Evolutionary conservation across 2,329 filamentous ascomycete genomes (phyloP).

Genomic region (Cordyceps farinosa): DNA sequence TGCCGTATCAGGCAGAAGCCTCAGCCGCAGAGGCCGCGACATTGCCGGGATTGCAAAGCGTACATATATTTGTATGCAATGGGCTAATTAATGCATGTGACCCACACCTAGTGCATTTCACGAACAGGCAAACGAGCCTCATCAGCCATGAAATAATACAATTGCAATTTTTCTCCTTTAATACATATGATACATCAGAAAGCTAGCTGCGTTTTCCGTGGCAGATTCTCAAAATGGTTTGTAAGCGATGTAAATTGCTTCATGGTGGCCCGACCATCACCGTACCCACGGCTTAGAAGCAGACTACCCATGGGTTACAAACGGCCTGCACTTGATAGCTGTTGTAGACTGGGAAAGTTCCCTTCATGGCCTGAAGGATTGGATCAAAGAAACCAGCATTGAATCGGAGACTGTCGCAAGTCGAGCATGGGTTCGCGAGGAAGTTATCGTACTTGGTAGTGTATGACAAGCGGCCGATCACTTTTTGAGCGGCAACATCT

Average conservation of each 20-base stretch:
- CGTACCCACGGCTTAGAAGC: constrained; percentile 23
- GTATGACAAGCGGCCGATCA: constrained; percentile 35
- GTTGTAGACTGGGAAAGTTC: constrained; percentile 37
- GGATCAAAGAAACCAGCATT: constrained; percentile 36
- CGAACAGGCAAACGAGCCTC: background rate
- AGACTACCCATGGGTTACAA: constrained; percentile 39
- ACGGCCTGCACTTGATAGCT: constrained; percentile 37
- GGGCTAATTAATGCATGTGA: background rate
- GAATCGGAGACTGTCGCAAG: constrained; percentile 35
- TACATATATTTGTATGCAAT: background rate
- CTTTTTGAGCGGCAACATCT: constrained; percentile 31
- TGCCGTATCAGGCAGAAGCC: background rate
- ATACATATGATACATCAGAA: constrained; percentile 6
- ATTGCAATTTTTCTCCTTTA: background rate
- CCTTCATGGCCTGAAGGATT: constrained; percentile 36
- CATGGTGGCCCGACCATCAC: constrained; percentile 12
- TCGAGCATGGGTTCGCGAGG: constrained; percentile 34
- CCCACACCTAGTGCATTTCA: background rate
- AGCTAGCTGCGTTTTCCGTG: constrained; percentile 9
- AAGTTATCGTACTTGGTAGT: constrained; percentile 38
- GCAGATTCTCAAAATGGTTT: constrained; percentile 12
- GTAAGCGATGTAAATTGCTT: constrained; percentile 3
- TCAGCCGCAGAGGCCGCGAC: background rate
- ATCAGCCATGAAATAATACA: background rate
- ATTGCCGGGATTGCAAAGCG: no score